Conservation (phyloP, 164 flowering plant genomes). For the Dillenia suffruticosa region DNA sequence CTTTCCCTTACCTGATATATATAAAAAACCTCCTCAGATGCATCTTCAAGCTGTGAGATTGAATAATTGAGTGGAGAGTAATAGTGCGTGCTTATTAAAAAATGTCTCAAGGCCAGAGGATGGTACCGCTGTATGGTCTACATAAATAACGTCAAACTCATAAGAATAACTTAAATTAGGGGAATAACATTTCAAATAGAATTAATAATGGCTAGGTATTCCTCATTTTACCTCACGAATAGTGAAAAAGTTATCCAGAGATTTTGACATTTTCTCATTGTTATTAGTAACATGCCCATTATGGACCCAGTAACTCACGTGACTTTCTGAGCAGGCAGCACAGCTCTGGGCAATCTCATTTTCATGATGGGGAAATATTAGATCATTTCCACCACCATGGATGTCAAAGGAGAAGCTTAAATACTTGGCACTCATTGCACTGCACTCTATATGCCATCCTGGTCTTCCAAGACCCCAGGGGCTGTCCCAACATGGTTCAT, state of each 20-base stretch:
- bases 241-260: conserved; percentile 86
- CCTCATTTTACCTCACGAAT: conserved; percentile 60
- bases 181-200: not conserved
- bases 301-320: conserved; percentile 79
- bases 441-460: conserved; percentile 99
- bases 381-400: conserved; percentile 96
- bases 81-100: conserved; percentile 80
- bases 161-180: not conserved
- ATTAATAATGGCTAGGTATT: not conserved
- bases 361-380: conserved; percentile 96
- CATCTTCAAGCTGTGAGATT: conserved; percentile 50
- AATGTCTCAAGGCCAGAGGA: conserved; percentile 86
- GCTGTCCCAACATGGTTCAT: conserved; percentile 91
- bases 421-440: conserved; percentile 96
- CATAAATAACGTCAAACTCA: conserved; percentile 2
- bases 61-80: conserved; percentile 85
- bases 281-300: conserved; percentile 89
- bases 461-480: conserved; percentile 99
- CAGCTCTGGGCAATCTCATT: conserved; percentile 93
- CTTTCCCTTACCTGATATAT: conserved; percentile 62
- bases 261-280: conserved; percentile 94
- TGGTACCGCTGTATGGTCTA: conserved; percentile 71
- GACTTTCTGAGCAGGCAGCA: conserved; percentile 74
- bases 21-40: conserved; percentile 74
- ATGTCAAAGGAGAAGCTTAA: conserved; percentile 70